phyloP scores from a whole-genome alignment of 169 alveolate species.

The Blepharisma undulans region DNA sequence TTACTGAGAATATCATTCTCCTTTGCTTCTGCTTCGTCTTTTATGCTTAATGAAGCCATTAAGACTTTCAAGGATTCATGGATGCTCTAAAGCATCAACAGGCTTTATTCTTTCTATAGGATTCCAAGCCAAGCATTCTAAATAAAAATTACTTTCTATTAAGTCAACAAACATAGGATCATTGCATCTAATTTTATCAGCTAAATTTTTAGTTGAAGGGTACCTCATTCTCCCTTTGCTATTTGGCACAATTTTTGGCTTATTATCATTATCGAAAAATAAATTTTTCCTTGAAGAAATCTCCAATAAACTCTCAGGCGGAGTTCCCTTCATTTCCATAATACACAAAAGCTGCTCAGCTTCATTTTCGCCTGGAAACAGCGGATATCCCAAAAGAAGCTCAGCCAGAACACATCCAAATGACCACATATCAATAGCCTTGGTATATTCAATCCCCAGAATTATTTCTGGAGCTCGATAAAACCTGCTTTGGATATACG shows the following conservation, averaged over 20 bases:
- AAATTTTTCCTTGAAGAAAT: conserved; percentile 43
- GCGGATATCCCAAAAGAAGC: conserved; percentile 78
- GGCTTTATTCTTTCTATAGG: conserved; percentile 85
- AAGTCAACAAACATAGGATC: conserved; percentile 65
- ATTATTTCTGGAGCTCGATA: conserved; percentile 70
- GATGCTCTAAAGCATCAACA: conserved; percentile 85
- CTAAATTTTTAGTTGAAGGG: conserved; percentile 58
- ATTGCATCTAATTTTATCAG: conserved; percentile 40
- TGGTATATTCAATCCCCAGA: conserved; percentile 81
- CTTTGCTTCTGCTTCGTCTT: not conserved
- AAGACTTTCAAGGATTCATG: conserved; percentile 56
- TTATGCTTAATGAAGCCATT: not conserved
- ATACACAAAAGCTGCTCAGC: conserved; percentile 65
- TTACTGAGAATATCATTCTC: not conserved
- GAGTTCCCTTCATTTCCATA: conserved; percentile 73
- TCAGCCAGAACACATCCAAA: conserved; percentile 87
- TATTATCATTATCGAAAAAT: conserved; percentile 56
- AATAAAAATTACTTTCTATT: conserved; percentile 21
- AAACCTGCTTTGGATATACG: conserved; percentile 78
- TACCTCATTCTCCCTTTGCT: conserved; percentile 66
- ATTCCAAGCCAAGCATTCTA: conserved; percentile 82
- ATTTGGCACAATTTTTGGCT: conserved; percentile 62
- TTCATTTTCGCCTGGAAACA: conserved; percentile 87
- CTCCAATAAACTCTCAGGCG: conserved; percentile 53
- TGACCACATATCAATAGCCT: conserved; percentile 88